A percentile compares a stretch with the other conserved stretches of the same genome.
These are phyloP conservation scores for Oryza glaberrima DNA, from an alignment of 176 grass and related monocot species.

Conservation along the genomic window DNA sequence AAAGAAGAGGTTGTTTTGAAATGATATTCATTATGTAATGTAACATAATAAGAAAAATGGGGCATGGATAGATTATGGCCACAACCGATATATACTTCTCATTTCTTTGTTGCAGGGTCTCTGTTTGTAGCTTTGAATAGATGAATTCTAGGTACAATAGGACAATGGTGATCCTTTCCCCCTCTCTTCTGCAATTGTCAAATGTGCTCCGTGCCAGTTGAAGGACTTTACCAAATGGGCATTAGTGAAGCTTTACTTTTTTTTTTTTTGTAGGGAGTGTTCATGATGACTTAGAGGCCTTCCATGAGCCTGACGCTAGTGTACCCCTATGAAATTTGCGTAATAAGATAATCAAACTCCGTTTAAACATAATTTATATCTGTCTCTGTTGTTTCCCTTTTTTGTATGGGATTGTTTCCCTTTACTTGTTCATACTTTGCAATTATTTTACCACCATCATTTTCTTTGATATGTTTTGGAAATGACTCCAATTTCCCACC, in stretches of 20 bases:
- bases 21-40: not conserved
- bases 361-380: conserved; percentile 21
- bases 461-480: conserved; percentile 28
- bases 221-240: not conserved
- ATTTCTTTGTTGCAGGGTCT: conserved; percentile 5
- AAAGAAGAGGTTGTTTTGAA: not conserved
- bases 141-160: not conserved
- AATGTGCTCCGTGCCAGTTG: not conserved
- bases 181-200: not conserved
- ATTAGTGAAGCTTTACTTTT: conserved; percentile 4
- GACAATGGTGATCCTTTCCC: not conserved
- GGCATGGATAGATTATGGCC: conserved; percentile 12
- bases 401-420: conserved; percentile 17
- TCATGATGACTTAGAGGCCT: not conserved
- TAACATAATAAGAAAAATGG: not conserved
- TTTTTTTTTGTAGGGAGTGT: conserved; percentile 2
- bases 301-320: not conserved
- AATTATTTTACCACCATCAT: conserved; percentile 8
- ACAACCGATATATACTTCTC: conserved; percentile 15
- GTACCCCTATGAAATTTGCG: not conserved
- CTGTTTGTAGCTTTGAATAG: conserved; percentile 11
- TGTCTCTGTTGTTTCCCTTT: not conserved
- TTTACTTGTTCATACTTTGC: conserved; percentile 5
- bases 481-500: conserved; percentile 37
- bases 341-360: not conserved